Base-by-base conservation (phyloP, 345 rosid species). In the Salix dunnii region DNA sequence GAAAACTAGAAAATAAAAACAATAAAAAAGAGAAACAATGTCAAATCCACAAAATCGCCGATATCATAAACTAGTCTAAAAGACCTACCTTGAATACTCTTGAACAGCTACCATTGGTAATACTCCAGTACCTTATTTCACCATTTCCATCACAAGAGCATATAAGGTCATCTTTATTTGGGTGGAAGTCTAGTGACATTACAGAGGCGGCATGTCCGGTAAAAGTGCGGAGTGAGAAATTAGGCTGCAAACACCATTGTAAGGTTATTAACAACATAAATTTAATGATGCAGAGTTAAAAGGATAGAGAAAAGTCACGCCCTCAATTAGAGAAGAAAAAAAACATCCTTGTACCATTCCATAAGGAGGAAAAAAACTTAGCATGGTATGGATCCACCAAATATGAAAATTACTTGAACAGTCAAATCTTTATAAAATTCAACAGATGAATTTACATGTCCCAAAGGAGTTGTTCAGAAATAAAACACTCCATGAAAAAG, bases 121-220 rank as follows among this genome's bases (percentile, higher is more conserved):
- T 87, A 77, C 97, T 92, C 99, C 98, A 96, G 72, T 92, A 96
- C 70, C 99, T 83, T 85, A 94, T 96, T 81, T 92, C 98, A 62
- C 97, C 96, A 80, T 91, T 88, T 63, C 85, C 86, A 79, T 94
- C 98, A 81, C 99, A 93, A 58, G 99, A 96, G 83, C 99, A 92
- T 82, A 96, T 88, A 77, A 93, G 97, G 71, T 96, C 99, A 42
- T 92, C 94, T 69, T 90, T 90, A 79, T 77, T 86, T 53, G 99
- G 98, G 79, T 96, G 99, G 87, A 96, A 96, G 75, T 96, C 99
- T 38, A 96, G 87, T 36, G 99, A 94, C 80, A 81, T 83, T 49
- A 96, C 98, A 77, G 86, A 43, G 65, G 87, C 83, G 46, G 89
- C 79, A 88, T 94, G 99, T 55, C 99, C 99, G 78, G 82, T 74